Base-by-base conservation (phyloP, 75 land plant species). In the Ceratopteris richardii region DNA sequence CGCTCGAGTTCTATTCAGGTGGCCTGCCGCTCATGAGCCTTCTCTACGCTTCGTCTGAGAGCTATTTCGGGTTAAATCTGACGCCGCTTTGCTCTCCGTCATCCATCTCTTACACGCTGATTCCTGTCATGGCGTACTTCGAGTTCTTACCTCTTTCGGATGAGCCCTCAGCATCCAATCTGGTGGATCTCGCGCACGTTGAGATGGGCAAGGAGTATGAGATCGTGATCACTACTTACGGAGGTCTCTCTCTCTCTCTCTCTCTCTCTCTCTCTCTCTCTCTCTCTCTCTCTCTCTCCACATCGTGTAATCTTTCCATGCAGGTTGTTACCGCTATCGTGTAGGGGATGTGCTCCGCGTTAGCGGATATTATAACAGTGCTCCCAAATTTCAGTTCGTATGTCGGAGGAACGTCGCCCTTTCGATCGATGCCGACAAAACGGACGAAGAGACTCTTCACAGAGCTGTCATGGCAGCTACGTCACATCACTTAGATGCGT, bases 111-210 rank as follows among this genome's bases (percentile, higher is more conserved):
- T 89, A 77, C 72, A 82, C 90, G 17, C 65, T 89, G 17, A 51
- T 89, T n/a, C 90, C 95, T 33, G 77, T 69, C 72, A 80, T 85
- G 79, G 78, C 69, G 30, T 89, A 85, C 63, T 89, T 71, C 63
- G 95, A 89, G 73, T 89, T 89, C 75, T 46, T 89, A n/a, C 90
- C 90, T 14, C n/a, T n/a, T n/a, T n/a, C n/a, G n/a, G n/a, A n/a
- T n/a, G n/a, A n/a, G n/a, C n/a, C n/a, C n/a, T n/a, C n/a, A n/a
- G n/a, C n/a, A n/a, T n/a, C n/a, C n/a, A n/a, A n/a, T 0, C 56
- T 81, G 31, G 74, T 84, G 1, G 81, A 77, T 17, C 78, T 84
- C 17, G 73, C 44, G 16, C 76, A 84, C 56, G 79, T 90, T 39
- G 61, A 79, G 60, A 53, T 87, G 27, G 96, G 96, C 13, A 66